phyloP scores from a whole-genome alignment of 2,329 filamentous ascomycete species.

The Penicillium sp. region DNA sequence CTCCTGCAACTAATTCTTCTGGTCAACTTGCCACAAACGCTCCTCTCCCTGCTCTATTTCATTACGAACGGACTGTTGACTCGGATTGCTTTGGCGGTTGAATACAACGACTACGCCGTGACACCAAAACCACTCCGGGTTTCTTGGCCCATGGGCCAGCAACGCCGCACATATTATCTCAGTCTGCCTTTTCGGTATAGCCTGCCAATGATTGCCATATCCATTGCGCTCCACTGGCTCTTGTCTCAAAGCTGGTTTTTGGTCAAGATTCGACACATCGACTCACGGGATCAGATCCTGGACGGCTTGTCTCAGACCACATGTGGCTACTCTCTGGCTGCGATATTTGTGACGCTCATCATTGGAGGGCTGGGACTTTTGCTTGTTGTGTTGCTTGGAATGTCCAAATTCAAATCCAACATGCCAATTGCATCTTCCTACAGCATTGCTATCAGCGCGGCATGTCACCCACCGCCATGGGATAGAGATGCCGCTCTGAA shows the following conservation, averaged over 20 bases:
- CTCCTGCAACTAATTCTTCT: conserved; percentile 20
- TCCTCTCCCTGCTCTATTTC: conserved; percentile 36
- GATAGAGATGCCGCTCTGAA: too few species aligned
- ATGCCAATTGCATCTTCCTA: conserved; percentile 29
- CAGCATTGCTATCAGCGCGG: conserved; percentile 30
- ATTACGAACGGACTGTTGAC: conserved; percentile 38
- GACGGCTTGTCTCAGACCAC: background rate
- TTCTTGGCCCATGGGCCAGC: conserved; percentile 34
- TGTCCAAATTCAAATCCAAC: conserved; percentile 10
- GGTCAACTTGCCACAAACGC: conserved; percentile 34
- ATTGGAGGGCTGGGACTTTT: conserved; percentile 13
- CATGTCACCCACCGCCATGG: conserved; percentile 23
- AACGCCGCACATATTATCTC: conserved; percentile 44
- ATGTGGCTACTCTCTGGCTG: background rate
- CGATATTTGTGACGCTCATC: background rate
- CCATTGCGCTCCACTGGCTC: conserved; percentile 40
- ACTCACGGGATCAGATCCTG: conserved; percentile 1
- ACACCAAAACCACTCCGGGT: conserved; percentile 42
- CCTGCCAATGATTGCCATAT: conserved; percentile 5
- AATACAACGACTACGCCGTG: conserved; percentile 44
- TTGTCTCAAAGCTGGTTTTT: conserved; percentile 44
- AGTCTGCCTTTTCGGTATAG: conserved; percentile 43
- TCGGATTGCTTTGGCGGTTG: conserved; percentile 43
- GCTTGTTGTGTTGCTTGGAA: conserved; percentile 10
- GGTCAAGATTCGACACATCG: conserved; percentile 27